Evolutionary conservation across 1,284 basidiomycete genomes (phyloP).

Genomic region (Mycosarcoma maydis): DNA sequence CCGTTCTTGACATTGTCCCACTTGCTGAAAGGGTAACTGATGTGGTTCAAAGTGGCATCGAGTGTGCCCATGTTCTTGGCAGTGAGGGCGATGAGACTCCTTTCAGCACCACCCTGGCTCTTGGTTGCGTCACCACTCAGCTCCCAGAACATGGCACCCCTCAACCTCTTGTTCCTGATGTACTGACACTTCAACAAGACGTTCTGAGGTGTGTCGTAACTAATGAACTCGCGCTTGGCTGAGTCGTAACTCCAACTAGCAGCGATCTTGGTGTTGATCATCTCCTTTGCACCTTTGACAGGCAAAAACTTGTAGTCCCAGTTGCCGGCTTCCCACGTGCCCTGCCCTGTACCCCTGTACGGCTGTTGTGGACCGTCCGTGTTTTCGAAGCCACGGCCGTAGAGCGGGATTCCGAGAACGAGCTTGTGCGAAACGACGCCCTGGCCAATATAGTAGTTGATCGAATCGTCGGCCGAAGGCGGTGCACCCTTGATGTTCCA

Average conservation of each 20-base stretch:
- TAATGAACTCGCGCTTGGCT: slow-evolving; percentile 77
- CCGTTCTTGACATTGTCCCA: slow-evolving; percentile 66
- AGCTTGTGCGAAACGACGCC: slow-evolving; percentile 81
- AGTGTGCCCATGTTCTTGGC: slow-evolving; percentile 49
- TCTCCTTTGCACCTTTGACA: slow-evolving; percentile 74
- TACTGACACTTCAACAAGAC: slow-evolving; percentile 78
- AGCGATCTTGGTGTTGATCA: slow-evolving; percentile 77
- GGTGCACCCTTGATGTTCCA: slow-evolving; percentile 70
- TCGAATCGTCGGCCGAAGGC: slow-evolving; percentile 74
- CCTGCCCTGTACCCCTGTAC: slow-evolving; percentile 81
- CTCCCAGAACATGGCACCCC: slow-evolving; percentile 78
- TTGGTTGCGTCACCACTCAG: slow-evolving; percentile 64
- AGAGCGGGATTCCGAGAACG: slow-evolving; percentile 73
- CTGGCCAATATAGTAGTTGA: slow-evolving; percentile 74
- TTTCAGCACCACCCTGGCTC: slow-evolving; percentile 36
- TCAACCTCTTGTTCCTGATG: slow-evolving; percentile 76
- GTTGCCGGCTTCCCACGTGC: slow-evolving; percentile 72
- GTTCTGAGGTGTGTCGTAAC: slow-evolving; percentile 79
- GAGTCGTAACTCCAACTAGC: slow-evolving; percentile 80
- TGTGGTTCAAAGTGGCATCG: slow-evolving; percentile 75
- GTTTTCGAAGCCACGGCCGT: slow-evolving; percentile 81
- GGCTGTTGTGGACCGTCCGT: slow-evolving; percentile 79
- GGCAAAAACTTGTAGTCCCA: slow-evolving; percentile 79
- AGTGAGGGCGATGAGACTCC: slow-evolving; percentile 40
- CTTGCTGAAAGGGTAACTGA: slow-evolving; percentile 70